Percentiles rank a stretch among this genome's conserved stretches.
Conservation (phyloP, 192 early-diverging fungal species). For the Coemansia biformis region DNA sequence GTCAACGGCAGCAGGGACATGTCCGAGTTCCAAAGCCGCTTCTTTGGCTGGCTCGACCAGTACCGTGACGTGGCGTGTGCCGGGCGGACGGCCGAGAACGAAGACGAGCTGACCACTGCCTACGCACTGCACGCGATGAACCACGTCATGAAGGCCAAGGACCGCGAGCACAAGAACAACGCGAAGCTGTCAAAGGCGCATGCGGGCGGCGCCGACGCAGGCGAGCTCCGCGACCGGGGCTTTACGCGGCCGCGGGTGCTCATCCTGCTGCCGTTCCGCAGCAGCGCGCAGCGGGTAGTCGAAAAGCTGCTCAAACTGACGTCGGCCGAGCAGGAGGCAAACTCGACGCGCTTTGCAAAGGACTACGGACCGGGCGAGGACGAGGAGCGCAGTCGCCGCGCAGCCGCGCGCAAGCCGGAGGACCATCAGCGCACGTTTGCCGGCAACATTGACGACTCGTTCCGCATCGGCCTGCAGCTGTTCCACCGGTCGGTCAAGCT, state of each 20-base stretch:
- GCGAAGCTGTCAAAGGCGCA: constrained; percentile 63
- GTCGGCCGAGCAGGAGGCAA: constrained; percentile 78
- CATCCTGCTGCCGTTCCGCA: constrained; percentile 83
- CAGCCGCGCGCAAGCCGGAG: constrained; percentile 57
- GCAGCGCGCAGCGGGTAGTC: constrained; percentile 74
- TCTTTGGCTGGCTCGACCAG: constrained; percentile 61
- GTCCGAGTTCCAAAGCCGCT: constrained; percentile 52
- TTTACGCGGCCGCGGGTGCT: constrained; percentile 91
- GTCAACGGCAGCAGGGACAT: constrained; percentile 22
- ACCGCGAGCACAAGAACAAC: constrained; percentile 66
- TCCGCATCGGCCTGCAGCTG: constrained; percentile 89
- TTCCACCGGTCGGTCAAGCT: constrained; percentile 80
- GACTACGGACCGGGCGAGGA: constrained; percentile 59
- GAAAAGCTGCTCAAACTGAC: constrained; percentile 68
- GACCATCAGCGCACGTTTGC: constrained; percentile 81
- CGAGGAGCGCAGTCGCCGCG: constrained; percentile 44
- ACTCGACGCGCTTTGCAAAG: constrained; percentile 76
- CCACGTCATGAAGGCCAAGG: constrained; percentile 77
- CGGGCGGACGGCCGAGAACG: constrained; percentile 55
- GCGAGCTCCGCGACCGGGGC: constrained; percentile 89
- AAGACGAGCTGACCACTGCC: constrained; percentile 62
- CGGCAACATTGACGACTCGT: constrained; percentile 95
- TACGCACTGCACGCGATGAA: constrained; percentile 86
- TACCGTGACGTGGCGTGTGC: constrained; percentile 77
- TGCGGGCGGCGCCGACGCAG: constrained; percentile 51